A percentile compares a stretch with the other conserved stretches of the same genome.
Evolutionary conservation across 2,329 filamentous ascomycete species (phyloP).

Genomic region (Fusarium coicis): DNA sequence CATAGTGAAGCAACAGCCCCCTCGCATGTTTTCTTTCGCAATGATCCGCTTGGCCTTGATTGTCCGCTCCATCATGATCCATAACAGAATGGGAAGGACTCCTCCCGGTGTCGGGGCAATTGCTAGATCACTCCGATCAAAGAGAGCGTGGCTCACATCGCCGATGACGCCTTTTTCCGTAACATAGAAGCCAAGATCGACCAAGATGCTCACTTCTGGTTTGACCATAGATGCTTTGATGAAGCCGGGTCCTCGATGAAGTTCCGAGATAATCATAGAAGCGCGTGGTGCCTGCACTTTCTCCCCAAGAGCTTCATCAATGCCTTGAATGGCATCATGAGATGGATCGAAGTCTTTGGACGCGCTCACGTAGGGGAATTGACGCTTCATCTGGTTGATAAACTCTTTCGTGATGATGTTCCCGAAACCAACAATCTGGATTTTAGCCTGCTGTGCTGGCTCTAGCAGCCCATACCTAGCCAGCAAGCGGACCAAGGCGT

Average conservation of each 20-base stretch:
- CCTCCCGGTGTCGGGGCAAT: background rate
- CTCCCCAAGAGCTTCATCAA: rapidly evolving
- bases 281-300: background rate
- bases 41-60: background rate
- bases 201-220: background rate
- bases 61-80: background rate
- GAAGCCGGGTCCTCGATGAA: background rate
- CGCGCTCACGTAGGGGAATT: background rate
- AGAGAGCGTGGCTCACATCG: background rate
- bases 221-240: background rate
- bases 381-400: background rate
- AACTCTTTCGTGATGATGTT: background rate
- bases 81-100: background rate
- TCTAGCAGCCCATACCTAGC: background rate
- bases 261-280: background rate
- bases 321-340: rapidly evolving
- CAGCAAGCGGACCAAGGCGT: background rate
- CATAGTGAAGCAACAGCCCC: background rate
- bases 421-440: background rate
- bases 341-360: background rate
- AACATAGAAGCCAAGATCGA: background rate
- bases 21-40: background rate
- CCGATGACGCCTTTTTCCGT: background rate
- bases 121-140: background rate
- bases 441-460: background rate